Evolutionary conservation across 306 rosid genomes (phyloP), one percentile per base, ranked within the genome.

Genomic region (Vigna mungo): DNA sequence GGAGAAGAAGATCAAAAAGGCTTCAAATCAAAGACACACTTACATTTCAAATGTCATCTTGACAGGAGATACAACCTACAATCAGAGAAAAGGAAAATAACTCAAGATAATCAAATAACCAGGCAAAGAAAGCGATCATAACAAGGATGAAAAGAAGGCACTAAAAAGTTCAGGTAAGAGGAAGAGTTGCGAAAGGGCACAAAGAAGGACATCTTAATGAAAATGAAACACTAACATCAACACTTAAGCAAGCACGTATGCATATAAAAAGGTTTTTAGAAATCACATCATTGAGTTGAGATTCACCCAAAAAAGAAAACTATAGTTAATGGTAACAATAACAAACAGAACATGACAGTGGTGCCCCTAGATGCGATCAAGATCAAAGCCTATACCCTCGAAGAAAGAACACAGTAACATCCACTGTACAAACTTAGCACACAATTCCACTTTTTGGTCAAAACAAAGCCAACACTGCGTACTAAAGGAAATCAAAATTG

Each of bases 1-100:
- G 20, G 34, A 72, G 65, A 78, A 36, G 14, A 60, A 18, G 41
- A 69, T 66, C 2, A 72, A 72, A 34, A 55, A 14, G 4, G 61
- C 77, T 39, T 69, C 9, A 61, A 59, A 11, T 54, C 61, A 75
- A 30, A 10, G 52, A 60, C 47, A 60, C 47, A 78, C 97, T 90
- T 87, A 94, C 98, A 94, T 87, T 89, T 90, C 96, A 67, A 94
- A 90, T 51, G 98, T 84, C 98, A 94, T 94, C 78, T 92, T 94
- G 63, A 92, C 94, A 23, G 97, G 97, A 81, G 98, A 10, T 53
- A 88, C 98, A 80, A 94, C 96, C 97, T 94, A 93, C 86, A 86
- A 58, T 77, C 15, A 78, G 44, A 79, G 66, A n/a, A 43, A 83
- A 61, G 27, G 51, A 60, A 51, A 14, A 80, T 25, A 47, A 44